Evolutionary conservation across 495 filamentous ascomycete genomes (phyloP), one percentile per base, ranked within the genome.

Genomic region (Penicillium daleae): DNA sequence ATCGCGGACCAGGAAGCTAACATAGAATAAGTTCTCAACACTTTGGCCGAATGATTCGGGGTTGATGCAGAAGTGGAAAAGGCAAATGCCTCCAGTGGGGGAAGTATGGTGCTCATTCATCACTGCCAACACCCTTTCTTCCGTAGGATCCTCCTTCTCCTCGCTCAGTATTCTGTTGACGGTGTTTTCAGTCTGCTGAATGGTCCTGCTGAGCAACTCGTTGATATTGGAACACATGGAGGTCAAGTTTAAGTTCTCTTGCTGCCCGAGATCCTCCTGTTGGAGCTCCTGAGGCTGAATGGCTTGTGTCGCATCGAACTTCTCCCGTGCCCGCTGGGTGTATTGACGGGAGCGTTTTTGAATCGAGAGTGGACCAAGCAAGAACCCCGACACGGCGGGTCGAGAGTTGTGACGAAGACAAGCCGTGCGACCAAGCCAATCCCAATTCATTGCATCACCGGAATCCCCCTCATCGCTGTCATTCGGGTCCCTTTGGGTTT

Each of bases 1-100:
- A 72, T 99, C 96, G 56, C 89, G 86, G 59, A 97, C 92, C 58
- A 99, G 76, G 74, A 99, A 99, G 71, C 90, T 94, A 60, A 97
- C 83, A 70, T 97, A 97, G 76, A 99, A 99, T 66, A 99, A 76
- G 72, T 99, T 99, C 74, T 99, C 95, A 4, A 98, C 86, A 2
- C 92, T 97, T 76, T 99, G 96, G 0, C 93, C 92, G 68, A 98
- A 99, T 1, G 91, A 96, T 1, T 75, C 73, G 4, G 95, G 94
- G 65, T 99, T 96, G 60, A 97, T 81, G 33, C 91, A 91, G 64
- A 97, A 97, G 42, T 86, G 82, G 73, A 97, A 89, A 10, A 98
- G 77, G 17, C 87, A 84, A 2, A 96, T 79, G 6, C 88, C 89
- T 0, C 87, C 88, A 42, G 86, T 86, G 9, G 81, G 75, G 3